A percentile compares a stretch with the other conserved stretches of the same genome.
These are phyloP conservation scores for Jatropha multifida DNA, from an alignment of 441 rosid species.

Conservation along the genomic window DNA sequence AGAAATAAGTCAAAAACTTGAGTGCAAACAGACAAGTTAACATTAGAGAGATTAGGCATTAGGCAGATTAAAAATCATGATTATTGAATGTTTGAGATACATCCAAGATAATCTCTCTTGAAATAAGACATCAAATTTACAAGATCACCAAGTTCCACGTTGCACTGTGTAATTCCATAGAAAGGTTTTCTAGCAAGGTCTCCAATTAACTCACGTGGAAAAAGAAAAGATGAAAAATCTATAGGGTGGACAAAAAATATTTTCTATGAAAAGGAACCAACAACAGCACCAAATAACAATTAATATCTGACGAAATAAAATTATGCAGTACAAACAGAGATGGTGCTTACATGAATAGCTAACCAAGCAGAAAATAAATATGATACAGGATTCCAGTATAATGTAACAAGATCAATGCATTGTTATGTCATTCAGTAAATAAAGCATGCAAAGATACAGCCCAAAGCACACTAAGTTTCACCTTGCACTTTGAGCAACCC, in stretches of 20 bases:
- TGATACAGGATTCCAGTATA: background rate
- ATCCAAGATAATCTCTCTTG: background rate
- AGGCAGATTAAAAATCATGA: background rate
- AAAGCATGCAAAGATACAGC: constrained; percentile 10
- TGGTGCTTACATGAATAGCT: background rate
- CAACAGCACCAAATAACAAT: background rate
- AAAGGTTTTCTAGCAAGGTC: constrained; percentile 1
- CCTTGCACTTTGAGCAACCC: constrained; percentile 71
- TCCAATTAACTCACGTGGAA: background rate
- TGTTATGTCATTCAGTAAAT: background rate
- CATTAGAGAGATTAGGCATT: background rate
- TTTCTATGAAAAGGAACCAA: background rate
- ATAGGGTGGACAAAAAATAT: background rate
- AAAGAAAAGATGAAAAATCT: background rate
- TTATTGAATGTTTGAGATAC: background rate
- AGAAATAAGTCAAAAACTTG: background rate
- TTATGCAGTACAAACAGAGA: background rate
- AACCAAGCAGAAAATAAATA: background rate
- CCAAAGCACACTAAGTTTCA: constrained; percentile 21
- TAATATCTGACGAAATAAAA: background rate
- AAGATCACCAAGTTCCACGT: background rate
- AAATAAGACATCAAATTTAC: background rate
- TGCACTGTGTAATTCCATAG: background rate
- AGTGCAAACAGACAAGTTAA: background rate
- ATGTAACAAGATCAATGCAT: background rate